phyloP scores from a whole-genome alignment of 116 monocot genomes.

The Zostera marina region DNA sequence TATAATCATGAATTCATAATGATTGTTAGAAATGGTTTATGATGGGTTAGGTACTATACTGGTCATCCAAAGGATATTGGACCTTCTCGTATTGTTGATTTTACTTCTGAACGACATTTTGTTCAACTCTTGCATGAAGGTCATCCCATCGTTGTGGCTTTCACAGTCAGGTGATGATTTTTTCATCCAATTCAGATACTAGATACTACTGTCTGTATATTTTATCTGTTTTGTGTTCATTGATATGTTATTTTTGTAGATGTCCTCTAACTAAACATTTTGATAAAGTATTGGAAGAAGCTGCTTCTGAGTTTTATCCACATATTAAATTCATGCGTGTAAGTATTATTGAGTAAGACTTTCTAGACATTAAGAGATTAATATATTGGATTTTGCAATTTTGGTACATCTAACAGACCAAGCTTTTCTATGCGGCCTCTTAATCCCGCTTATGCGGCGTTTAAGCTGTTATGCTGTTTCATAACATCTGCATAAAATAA shows the following conservation, averaged over 20 bases:
- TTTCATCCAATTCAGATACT: not conserved
- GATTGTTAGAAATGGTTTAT: too few species aligned
- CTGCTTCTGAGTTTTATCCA: slow-evolving; percentile 81
- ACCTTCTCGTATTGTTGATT: slow-evolving; percentile 61
- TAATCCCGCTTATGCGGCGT: too few species aligned
- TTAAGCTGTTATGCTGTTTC: too few species aligned
- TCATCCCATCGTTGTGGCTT: slow-evolving; percentile 64
- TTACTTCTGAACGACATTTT: slow-evolving; percentile 81
- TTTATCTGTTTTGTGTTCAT: not conserved
- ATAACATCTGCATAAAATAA: too few species aligned
- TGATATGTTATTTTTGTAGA: slow-evolving; percentile 11
- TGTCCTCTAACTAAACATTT: slow-evolving; percentile 70
- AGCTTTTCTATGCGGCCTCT: too few species aligned
- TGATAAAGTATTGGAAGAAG: slow-evolving; percentile 69
- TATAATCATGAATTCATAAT: too few species aligned
- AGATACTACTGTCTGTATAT: not conserved
- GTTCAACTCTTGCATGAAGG: slow-evolving; percentile 85
- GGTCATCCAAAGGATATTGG: slow-evolving; percentile 85
- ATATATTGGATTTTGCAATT: too few species aligned
- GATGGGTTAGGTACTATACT: slow-evolving; percentile 56
- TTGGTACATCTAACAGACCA: too few species aligned
- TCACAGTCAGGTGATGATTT: slow-evolving; percentile 59
- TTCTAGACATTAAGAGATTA: too few species aligned
- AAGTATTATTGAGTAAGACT: slow-evolving; percentile 2
- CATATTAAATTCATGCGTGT: slow-evolving; percentile 71